Percentiles rank a stretch among this genome's conserved stretches.
Evolutionary conservation across 2,329 filamentous ascomycete genomes (phyloP).

Genomic region (Coniochaeta sp.): DNA sequence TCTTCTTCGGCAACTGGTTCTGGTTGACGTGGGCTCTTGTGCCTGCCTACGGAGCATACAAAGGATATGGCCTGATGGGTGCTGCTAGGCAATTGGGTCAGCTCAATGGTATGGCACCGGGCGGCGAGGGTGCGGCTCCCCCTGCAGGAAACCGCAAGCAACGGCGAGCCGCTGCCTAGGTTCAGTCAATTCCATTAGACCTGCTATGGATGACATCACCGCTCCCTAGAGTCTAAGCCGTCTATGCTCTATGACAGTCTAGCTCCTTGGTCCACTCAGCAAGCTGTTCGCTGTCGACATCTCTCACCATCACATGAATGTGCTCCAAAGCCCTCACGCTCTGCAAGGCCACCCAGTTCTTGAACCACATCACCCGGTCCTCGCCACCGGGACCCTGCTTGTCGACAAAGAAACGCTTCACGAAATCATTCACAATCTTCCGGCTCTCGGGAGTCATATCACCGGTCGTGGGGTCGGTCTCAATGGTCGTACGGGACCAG

Average conservation of each 20-base stretch:
- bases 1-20: slow-evolving; percentile 73
- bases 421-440: slow-evolving; percentile 58
- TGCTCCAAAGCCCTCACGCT: slow-evolving; percentile 84
- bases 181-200: too few relatives aligned
- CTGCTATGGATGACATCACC: too few relatives aligned
- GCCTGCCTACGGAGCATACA: slow-evolving; percentile 48
- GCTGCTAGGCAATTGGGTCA: slow-evolving; percentile 47
- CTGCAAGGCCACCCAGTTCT: slow-evolving; percentile 87
- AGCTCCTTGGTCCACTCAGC: slow-evolving; percentile 46
- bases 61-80: slow-evolving; percentile 46
- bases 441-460: slow-evolving; percentile 66
- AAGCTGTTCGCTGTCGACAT: slow-evolving; percentile 44
- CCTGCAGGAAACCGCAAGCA: slow-evolving; percentile 45
- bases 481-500: slow-evolving; percentile 80
- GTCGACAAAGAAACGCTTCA: slow-evolving; percentile 61
- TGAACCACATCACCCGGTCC: slow-evolving; percentile 71
- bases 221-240: too few relatives aligned
- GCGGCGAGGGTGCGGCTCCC: slow-evolving; percentile 26
- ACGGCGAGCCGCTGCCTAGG: slow-evolving; percentile 44
- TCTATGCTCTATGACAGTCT: slow-evolving; percentile 25
- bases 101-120: slow-evolving; percentile 30
- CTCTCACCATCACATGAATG: slow-evolving; percentile 67
- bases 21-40: slow-evolving; percentile 50
- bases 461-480: slow-evolving; percentile 62
- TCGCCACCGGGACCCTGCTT: slow-evolving; percentile 42